Percentiles rank a stretch among this genome's conserved stretches.
Evolutionary conservation across 176 grass and related monocot species (phyloP).

Genomic region (Musa acuminata): DNA sequence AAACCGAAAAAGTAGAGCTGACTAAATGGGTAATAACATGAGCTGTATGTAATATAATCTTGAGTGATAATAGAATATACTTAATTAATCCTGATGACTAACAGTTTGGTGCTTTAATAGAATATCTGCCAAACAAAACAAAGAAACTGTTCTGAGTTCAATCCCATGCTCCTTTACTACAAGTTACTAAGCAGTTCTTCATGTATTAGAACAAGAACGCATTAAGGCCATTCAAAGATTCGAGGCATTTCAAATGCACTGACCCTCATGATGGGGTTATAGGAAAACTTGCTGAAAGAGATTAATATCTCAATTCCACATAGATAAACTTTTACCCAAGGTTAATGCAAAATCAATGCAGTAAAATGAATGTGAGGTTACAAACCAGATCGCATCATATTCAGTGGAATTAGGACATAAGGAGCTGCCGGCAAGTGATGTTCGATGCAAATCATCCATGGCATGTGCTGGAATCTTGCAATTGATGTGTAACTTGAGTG

Average conservation of each 20-base stretch:
- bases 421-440: constrained; percentile 12
- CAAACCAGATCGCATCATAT: constrained; percentile 75
- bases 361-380: constrained; percentile 11
- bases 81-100: no score
- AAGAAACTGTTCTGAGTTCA: neutral
- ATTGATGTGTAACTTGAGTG: constrained; percentile 59
- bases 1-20: no score
- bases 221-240: no score
- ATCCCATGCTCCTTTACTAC: no score
- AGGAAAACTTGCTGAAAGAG: neutral
- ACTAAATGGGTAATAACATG: no score
- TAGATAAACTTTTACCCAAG: neutral
- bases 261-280: neutral
- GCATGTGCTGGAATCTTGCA: constrained; percentile 34
- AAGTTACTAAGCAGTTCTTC: no score
- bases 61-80: no score
- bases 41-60: no score
- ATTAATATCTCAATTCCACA: neutral
- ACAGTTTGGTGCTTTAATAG: neutral
- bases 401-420: constrained; percentile 26
- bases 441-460: constrained; percentile 25
- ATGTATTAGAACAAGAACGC: no score
- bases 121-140: neutral
- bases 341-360: neutral
- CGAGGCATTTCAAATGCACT: neutral